phyloP scores from a whole-genome alignment of 139 green algal species.

The Volvox africanus region DNA sequence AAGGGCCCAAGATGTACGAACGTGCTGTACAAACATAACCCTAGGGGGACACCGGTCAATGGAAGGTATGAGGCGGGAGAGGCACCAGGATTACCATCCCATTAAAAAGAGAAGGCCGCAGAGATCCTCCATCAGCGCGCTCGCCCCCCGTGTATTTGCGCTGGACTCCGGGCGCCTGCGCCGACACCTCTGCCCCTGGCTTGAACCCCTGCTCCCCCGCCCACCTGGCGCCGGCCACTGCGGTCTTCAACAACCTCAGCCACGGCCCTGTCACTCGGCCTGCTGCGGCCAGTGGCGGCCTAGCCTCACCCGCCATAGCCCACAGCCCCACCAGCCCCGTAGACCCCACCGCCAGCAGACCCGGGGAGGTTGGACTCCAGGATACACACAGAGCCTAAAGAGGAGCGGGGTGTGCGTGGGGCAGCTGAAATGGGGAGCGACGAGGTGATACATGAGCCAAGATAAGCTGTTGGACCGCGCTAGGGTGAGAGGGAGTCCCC shows the following conservation, averaged over 20 bases:
- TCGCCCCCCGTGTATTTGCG: not conserved
- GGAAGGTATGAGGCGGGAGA: too few relatives aligned
- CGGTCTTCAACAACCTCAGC: conserved; percentile 45
- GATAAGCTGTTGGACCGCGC: not conserved
- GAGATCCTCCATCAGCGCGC: not conserved
- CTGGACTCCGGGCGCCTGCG: too few relatives aligned
- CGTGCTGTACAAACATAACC: too few relatives aligned
- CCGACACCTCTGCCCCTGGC: not conserved
- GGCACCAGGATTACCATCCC: too few relatives aligned
- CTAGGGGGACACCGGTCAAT: too few relatives aligned
- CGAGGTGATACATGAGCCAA: not conserved
- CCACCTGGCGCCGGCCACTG: conserved; percentile 34
- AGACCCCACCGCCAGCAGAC: conserved; percentile 59
- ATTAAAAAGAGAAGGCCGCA: too few relatives aligned
- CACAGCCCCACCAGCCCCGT: conserved; percentile 57
- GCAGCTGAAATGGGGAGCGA: not conserved
- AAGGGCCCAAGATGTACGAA: too few relatives aligned
- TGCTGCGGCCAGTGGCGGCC: conserved; percentile 36
- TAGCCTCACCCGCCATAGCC: conserved; percentile 45
- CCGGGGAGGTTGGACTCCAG: conserved; percentile 57
- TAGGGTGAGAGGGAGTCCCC: not conserved
- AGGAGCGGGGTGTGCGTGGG: not conserved
- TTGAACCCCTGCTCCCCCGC: not conserved
- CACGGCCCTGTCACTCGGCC: conserved; percentile 23
- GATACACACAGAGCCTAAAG: conserved; percentile 51